phyloP scores from a whole-genome alignment of 2,329 filamentous ascomycete species.

The Fusarium sp. region DNA sequence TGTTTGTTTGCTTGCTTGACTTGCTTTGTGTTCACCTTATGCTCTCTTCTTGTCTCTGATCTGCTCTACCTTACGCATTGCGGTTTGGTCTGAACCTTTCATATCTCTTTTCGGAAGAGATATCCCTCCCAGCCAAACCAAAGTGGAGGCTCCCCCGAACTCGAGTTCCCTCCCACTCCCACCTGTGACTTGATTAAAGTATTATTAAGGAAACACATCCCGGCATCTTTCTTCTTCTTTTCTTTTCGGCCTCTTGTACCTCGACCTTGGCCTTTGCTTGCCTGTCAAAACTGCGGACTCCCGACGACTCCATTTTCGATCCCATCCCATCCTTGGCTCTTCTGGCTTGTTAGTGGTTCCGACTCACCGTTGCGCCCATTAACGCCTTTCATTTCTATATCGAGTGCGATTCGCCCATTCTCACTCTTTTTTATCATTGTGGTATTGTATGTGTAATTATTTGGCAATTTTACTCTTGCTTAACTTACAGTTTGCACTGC shows the following conservation, averaged over 20 bases:
- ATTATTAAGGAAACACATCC: conserved; percentile 40
- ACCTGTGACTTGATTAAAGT: conserved; percentile 14
- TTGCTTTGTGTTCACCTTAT: neutral
- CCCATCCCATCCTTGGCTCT: neutral
- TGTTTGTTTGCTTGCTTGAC: neutral
- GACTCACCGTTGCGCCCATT: conserved; percentile 35
- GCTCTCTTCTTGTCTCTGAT: conserved; percentile 24
- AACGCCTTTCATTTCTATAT: conserved; percentile 18
- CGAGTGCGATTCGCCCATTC: conserved; percentile 4
- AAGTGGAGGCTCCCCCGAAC: conserved; percentile 24
- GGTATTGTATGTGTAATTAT: neutral
- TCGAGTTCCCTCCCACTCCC: conserved; percentile 11
- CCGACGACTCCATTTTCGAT: conserved; percentile 23
- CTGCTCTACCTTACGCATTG: conserved; percentile 16
- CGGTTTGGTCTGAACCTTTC: conserved; percentile 19
- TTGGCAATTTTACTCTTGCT: neutral
- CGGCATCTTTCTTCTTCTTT: conserved; percentile 11
- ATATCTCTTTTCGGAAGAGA: conserved; percentile 32
- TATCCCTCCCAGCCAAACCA: conserved; percentile 20
- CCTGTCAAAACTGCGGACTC: conserved; percentile 11
- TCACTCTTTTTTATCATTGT: neutral
- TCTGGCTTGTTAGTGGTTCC: conserved; percentile 27
- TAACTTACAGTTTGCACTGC: neutral
- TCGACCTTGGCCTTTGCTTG: conserved; percentile 11
- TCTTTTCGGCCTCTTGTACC: conserved; percentile 5